Percentiles rank a stretch among this genome's conserved stretches.
These are phyloP conservation scores for Thelonectria discophora DNA, from an alignment of 2,329 filamentous ascomycete genomes.

Conservation along the genomic window DNA sequence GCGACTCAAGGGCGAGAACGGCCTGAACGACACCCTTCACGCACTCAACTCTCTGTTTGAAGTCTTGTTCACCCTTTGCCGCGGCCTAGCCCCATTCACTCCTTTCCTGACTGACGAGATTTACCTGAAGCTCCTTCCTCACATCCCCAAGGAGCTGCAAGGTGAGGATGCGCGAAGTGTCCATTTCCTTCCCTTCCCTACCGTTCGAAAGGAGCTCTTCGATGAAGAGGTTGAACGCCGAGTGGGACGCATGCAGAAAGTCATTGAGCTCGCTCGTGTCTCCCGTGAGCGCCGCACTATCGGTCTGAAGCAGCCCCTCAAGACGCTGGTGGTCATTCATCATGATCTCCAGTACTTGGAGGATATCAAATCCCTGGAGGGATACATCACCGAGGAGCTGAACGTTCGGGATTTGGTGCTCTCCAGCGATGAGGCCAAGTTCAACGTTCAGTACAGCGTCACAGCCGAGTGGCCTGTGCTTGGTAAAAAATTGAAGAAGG, in stretches of 20 bases:
- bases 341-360: conserved; percentile 83
- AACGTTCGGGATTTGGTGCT: conserved; percentile 88
- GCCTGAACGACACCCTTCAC: conserved; percentile 84
- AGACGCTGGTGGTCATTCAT: conserved; percentile 89
- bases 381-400: conserved; percentile 91
- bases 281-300: conserved; percentile 86
- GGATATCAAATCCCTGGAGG: conserved; percentile 84
- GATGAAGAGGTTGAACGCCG: conserved; percentile 86
- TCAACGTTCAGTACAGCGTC: conserved; percentile 91
- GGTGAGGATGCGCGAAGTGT: conserved; percentile 83
- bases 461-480: conserved; percentile 92
- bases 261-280: conserved; percentile 89
- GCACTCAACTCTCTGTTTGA: conserved; percentile 95
- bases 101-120: conserved; percentile 97
- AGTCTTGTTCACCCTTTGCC: conserved; percentile 87
- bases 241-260: conserved; percentile 90
- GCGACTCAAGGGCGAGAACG: conserved; percentile 88
- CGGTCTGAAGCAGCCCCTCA: conserved; percentile 89
- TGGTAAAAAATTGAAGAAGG: conserved; percentile 97
- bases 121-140: conserved; percentile 82
- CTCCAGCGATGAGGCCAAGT: conserved; percentile 86
- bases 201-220: conserved; percentile 88
- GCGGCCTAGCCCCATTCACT: conserved; percentile 91
- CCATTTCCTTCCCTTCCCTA: conserved; percentile 91
- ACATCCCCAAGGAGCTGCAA: conserved; percentile 77